Conservation (phyloP, 352 stramenopile genomes). For the Globisporangium paroecandrum region DNA sequence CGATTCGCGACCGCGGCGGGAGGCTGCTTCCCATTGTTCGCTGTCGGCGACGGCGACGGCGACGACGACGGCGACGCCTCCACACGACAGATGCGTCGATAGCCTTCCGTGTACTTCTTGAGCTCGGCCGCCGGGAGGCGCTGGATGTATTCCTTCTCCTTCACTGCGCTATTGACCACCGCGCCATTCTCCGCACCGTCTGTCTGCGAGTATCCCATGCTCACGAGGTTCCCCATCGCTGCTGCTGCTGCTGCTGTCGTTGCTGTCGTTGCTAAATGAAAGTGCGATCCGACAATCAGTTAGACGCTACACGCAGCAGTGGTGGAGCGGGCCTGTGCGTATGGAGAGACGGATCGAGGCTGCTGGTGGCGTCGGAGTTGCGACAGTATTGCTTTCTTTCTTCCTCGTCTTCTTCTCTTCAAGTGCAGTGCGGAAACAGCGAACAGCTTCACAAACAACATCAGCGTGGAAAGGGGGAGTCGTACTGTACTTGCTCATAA, state of each 20-base stretch:
- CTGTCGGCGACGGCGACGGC: constrained; percentile 5
- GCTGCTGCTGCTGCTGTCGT: constrained; percentile 3
- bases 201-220: constrained; percentile 34
- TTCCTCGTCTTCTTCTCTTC: neutral
- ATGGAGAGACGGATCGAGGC: neutral
- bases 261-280: neutral
- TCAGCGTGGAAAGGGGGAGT: constrained; percentile 3
- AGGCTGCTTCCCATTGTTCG: constrained; percentile 1
- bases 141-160: constrained; percentile 44
- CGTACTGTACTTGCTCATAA: neutral
- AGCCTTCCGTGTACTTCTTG: constrained; percentile 70
- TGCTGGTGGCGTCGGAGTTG: neutral
- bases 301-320: neutral
- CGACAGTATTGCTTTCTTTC: neutral
- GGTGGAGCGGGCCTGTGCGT: neutral
- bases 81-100: constrained; percentile 63
- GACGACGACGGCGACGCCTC: constrained; percentile 21
- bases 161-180: constrained; percentile 4
- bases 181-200: constrained; percentile 13
- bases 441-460: constrained; percentile 6
- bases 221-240: constrained; percentile 77
- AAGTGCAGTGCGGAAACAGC: constrained; percentile 1
- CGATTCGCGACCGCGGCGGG: constrained; percentile 5
- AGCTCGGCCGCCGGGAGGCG: constrained; percentile 55
- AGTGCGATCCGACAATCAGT: neutral